Percentiles rank a stretch among this genome's conserved stretches.
Conservation (phyloP, 768 basidiomycete genomes). For the Termitomyces sp. region DNA sequence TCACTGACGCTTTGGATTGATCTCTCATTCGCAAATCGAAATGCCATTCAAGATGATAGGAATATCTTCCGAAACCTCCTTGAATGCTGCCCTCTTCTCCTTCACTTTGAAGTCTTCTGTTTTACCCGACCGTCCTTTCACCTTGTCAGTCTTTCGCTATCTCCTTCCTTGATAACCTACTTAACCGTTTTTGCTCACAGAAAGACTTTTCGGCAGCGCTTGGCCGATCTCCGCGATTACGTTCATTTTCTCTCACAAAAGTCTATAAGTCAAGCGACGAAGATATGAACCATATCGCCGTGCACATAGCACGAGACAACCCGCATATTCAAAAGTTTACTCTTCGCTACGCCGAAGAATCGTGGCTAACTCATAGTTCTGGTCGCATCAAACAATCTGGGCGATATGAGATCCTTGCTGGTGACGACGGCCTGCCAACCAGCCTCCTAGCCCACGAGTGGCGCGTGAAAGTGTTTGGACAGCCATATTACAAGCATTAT, state of each 20-base stretch:
- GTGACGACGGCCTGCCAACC: constrained; percentile 8
- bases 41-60: constrained; percentile 22
- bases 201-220: constrained; percentile 26
- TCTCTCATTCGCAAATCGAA: constrained; percentile 23
- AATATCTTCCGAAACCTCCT: constrained; percentile 23
- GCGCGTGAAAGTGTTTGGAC: constrained; percentile 13
- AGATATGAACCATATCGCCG: constrained; percentile 24
- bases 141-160: constrained; percentile 20
- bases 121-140: constrained; percentile 30
- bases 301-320: constrained; percentile 24
- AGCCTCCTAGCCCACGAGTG: constrained; percentile 12
- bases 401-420: constrained; percentile 19
- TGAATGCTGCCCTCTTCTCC: constrained; percentile 23
- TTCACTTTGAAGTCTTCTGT: constrained; percentile 27
- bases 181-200: constrained; percentile 10
- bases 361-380: constrained; percentile 28
- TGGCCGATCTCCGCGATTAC: constrained; percentile 20
- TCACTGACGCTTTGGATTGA: constrained; percentile 29
- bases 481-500: constrained; percentile 10
- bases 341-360: constrained; percentile 26
- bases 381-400: constrained; percentile 27
- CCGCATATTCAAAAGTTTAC: constrained; percentile 25
- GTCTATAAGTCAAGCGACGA: constrained; percentile 29
- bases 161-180: background rate
- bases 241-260: constrained; percentile 29